Percentiles rank a stretch among this genome's conserved stretches.
phyloP scores from a whole-genome alignment of 2,329 filamentous ascomycete species.

The Fusarium lateritium region DNA sequence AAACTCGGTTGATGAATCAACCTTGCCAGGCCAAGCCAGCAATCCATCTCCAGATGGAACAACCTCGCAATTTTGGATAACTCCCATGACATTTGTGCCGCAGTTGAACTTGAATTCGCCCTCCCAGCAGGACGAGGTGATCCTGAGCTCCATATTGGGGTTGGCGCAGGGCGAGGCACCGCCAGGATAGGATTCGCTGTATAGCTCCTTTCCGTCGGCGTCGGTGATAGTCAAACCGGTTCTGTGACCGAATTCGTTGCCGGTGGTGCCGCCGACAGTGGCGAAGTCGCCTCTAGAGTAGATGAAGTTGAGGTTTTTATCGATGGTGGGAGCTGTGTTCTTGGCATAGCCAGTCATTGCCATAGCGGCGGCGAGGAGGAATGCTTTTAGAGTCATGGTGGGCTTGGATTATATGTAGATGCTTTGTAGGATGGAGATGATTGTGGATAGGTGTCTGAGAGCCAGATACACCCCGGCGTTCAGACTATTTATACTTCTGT shows the following conservation, averaged over 20 bases:
- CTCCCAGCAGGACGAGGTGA: neutral
- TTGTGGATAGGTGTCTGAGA: too few species aligned
- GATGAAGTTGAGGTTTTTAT: conserved; percentile 7
- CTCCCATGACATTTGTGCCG: neutral
- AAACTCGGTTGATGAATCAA: neutral
- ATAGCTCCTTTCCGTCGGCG: neutral
- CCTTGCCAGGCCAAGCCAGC: neutral
- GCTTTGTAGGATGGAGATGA: too few species aligned
- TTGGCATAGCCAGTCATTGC: neutral
- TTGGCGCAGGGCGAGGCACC: neutral
- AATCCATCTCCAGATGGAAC: too few species aligned
- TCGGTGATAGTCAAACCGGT: neutral
- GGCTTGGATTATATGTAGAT: too few species aligned
- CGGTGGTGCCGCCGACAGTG: neutral
- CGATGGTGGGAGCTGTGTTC: neutral
- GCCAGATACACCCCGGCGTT: too few species aligned
- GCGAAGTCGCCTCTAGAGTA: conserved; percentile 1
- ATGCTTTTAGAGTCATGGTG: too few species aligned
- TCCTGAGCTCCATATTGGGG: conserved; percentile 3
- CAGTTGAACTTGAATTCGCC: neutral
- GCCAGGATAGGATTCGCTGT: neutral
- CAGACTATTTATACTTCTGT: too few species aligned
- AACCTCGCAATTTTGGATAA: neutral
- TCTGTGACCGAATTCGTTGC: neutral
- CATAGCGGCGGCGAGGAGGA: neutral